A percentile compares a stretch with the other conserved stretches of the same genome.
These are phyloP conservation scores for Rhizopogon sp. DNA, from an alignment of 768 basidiomycete genomes.

Conservation along the genomic window DNA sequence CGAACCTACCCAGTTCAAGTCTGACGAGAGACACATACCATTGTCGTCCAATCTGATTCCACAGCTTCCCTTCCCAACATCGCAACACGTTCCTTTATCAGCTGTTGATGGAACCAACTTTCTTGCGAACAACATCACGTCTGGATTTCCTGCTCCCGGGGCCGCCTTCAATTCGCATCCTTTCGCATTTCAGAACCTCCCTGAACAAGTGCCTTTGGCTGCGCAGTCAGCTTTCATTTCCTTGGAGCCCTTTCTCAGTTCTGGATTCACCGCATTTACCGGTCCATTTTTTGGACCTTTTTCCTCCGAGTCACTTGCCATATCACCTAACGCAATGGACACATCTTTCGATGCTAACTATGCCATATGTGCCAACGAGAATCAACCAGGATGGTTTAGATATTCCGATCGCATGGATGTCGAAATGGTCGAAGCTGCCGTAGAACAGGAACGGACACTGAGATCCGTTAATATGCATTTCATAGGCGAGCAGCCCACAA, in stretches of 20 bases:
- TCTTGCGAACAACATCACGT: background rate
- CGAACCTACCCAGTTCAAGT: background rate
- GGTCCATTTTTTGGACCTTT: background rate
- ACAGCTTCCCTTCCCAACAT: background rate
- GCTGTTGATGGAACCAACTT: background rate
- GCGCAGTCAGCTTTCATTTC: background rate
- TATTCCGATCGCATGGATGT: background rate
- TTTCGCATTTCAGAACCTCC: background rate
- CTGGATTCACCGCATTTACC: background rate
- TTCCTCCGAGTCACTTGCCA: background rate
- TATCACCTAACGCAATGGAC: background rate
- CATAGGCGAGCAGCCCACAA: no score
- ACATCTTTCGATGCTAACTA: background rate
- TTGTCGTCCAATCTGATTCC: background rate
- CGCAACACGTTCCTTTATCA: background rate
- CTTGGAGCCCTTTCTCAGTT: background rate
- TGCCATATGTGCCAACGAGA: background rate
- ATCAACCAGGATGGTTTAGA: background rate
- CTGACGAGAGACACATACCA: background rate
- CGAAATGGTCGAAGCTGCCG: background rate
- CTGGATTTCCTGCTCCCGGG: background rate
- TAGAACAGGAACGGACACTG: no score
- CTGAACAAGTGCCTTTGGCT: background rate
- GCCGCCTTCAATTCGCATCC: background rate
- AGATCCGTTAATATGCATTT: no score